Evolutionary conservation across 371 early-diverging fungal species (phyloP).

Genomic region (Mucor racemosus): DNA sequence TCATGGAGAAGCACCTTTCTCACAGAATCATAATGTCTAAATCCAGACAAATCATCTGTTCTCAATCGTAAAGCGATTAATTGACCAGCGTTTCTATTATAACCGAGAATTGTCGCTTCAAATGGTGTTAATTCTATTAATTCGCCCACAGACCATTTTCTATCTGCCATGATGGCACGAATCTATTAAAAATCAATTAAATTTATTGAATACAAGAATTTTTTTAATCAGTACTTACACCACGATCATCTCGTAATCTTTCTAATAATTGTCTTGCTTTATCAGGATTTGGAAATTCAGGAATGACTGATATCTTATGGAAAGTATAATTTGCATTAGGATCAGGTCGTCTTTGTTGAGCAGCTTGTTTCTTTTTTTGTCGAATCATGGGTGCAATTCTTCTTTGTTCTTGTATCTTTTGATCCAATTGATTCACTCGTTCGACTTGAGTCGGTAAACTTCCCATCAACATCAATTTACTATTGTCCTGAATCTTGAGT

Average conservation of each 20-base stretch:
- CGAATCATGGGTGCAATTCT: constrained; percentile 14
- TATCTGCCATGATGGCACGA: constrained; percentile 72
- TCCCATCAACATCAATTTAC: constrained; percentile 63
- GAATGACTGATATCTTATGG: constrained; percentile 65
- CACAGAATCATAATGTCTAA: constrained; percentile 77
- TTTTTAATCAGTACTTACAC: too few relatives aligned
- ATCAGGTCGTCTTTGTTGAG: constrained; percentile 14
- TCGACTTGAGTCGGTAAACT: constrained; percentile 52
- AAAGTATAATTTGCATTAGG: constrained; percentile 68
- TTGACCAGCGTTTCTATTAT: constrained; percentile 85
- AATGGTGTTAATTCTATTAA: constrained; percentile 84
- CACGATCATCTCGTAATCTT: constrained; percentile 71
- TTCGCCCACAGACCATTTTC: constrained; percentile 78
- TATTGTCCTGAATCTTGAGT: constrained; percentile 23
- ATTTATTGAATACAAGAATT: too few relatives aligned
- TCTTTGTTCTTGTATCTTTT: constrained; percentile 28
- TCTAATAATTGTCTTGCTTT: constrained; percentile 71
- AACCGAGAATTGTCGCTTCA: constrained; percentile 83
- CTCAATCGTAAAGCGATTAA: constrained; percentile 85
- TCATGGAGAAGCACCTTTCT: constrained; percentile 87
- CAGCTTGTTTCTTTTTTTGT: constrained; percentile 7
- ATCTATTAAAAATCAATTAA: constrained; percentile 47
- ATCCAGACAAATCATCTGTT: constrained; percentile 88
- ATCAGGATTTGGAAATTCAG: constrained; percentile 62
- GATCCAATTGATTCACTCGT: constrained; percentile 44